These are phyloP conservation scores for Rhizophora apiculata DNA, from an alignment of 345 rosid species.

Conservation along the genomic window DNA sequence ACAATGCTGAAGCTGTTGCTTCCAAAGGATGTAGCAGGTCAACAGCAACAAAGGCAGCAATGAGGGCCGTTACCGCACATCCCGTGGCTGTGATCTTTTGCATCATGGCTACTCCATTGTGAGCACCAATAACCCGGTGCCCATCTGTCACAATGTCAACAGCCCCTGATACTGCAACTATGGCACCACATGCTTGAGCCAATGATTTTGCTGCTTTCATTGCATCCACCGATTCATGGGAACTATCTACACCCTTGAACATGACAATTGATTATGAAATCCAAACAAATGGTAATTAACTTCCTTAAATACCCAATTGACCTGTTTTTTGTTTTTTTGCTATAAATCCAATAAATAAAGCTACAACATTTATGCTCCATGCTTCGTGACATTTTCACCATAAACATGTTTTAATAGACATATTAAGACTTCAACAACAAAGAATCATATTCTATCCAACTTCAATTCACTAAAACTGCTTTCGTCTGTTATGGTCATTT, in stretches of 20 bases:
- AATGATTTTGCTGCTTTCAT: conserved; percentile 78
- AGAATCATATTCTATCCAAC: too few relatives aligned
- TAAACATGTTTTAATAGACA: too few relatives aligned
- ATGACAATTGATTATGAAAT: background rate
- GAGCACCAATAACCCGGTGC: conserved; percentile 48
- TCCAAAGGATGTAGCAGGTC: conserved; percentile 55
- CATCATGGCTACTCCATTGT: conserved; percentile 80
- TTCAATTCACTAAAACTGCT: too few relatives aligned
- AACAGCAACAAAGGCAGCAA: conserved; percentile 74
- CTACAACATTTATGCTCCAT: too few relatives aligned
- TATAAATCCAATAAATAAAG: too few relatives aligned
- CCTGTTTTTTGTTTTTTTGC: too few relatives aligned
- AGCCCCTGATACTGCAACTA: conserved; percentile 79
- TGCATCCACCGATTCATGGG: conserved; percentile 68
- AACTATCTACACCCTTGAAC: conserved; percentile 75
- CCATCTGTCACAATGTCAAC: conserved; percentile 81
- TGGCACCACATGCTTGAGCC: conserved; percentile 53
- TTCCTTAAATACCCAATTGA: too few relatives aligned
- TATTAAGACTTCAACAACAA: too few relatives aligned
- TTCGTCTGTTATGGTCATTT: too few relatives aligned
- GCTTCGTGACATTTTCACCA: too few relatives aligned
- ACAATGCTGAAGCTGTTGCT: conserved; percentile 79
- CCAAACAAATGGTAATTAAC: background rate
- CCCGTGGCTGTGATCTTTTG: conserved; percentile 89
- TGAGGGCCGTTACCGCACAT: conserved; percentile 67